Base-by-base conservation (phyloP, 31 red algal species). In the Odonthalia washingtoniensis region DNA sequence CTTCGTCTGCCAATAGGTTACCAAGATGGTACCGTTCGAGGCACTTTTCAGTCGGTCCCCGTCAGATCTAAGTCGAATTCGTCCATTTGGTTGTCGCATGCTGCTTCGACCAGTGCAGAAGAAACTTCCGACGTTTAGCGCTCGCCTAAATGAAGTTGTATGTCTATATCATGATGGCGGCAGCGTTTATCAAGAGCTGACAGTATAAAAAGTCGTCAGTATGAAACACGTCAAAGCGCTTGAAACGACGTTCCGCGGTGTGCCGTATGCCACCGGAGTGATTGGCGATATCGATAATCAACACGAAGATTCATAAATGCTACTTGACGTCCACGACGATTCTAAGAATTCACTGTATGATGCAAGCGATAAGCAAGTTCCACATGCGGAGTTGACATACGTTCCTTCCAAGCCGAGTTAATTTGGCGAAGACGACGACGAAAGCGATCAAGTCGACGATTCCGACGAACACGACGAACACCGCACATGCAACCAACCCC, bases 211-310 rank as follows among this genome's bases (percentile, higher is more conserved):
- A 14, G 27, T 78, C 39, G 33, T 67, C 5, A 0, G 16, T 18
- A 77, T 72, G 18, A 87, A 77, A 33, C 73, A 78, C 26, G 53
- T 87, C 3, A 49, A 72, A 17, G 40, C 70, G 27, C 14, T 62
- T 27, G 84, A 77, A 53, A 49, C 27, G 9, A 32, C 18, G 26
- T 73, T 85, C 42, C 81, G 65, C 38, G 81, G 81, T n/a, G n/a
- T n/a, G 12, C n/a, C n/a, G n/a, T n/a, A n/a, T n/a, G n/a, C n/a
- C n/a, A n/a, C n/a, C n/a, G n/a, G n/a, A n/a, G n/a, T n/a, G n/a
- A n/a, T n/a, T n/a, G n/a, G n/a, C n/a, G n/a, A n/a, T n/a, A n/a
- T n/a, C n/a, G n/a, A n/a, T n/a, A n/a, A n/a, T n/a, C n/a, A n/a
- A n/a, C n/a, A n/a, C n/a, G n/a, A n/a, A n/a, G n/a, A n/a, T n/a